These are phyloP conservation scores for Meripilus lineatus DNA, from an alignment of 1,284 basidiomycete species.

Conservation along the genomic window DNA sequence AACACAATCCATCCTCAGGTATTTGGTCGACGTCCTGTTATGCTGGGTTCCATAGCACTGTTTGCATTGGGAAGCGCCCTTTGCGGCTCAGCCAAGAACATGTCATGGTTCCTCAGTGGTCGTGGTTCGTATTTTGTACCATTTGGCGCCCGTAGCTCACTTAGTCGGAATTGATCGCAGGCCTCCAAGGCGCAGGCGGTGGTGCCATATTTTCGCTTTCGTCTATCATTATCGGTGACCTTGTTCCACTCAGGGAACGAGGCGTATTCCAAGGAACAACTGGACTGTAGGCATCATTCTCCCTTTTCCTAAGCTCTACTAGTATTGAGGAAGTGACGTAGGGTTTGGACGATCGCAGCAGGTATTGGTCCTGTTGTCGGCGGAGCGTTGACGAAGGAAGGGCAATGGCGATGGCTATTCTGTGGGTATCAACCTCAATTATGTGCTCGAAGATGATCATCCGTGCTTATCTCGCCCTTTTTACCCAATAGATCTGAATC, in stretches of 20 bases:
- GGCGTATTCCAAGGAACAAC: conserved; percentile 30
- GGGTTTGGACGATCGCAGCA: conserved; percentile 8
- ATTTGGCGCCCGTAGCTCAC: no score
- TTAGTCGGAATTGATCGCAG: no score
- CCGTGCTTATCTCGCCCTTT: neutral
- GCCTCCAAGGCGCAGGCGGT: conserved; percentile 43
- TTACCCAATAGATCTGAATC: conserved; percentile 12
- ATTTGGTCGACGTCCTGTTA: conserved; percentile 35
- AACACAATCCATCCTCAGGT: conserved; percentile 15
- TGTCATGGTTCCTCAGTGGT: conserved; percentile 38
- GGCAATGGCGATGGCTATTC: conserved; percentile 14
- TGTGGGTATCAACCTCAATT: conserved; percentile 7
- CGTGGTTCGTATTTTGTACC: conserved; percentile 27
- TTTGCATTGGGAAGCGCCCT: conserved; percentile 40
- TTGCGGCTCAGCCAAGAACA: conserved; percentile 36
- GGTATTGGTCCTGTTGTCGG: conserved; percentile 10
- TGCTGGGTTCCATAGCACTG: conserved; percentile 32
- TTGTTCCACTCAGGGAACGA: conserved; percentile 36
- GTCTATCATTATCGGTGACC: conserved; percentile 37
- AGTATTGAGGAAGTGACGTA: neutral
- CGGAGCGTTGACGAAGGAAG: conserved; percentile 7
- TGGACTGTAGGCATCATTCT: conserved; percentile 14
- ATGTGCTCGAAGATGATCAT: no score
- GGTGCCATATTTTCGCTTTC: conserved; percentile 35
- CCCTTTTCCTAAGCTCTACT: neutral